Evolutionary conservation across 2,329 filamentous ascomycete genomes (phyloP), one percentile per base, ranked within the genome.

Genomic region (Karstenula rhodostoma): DNA sequence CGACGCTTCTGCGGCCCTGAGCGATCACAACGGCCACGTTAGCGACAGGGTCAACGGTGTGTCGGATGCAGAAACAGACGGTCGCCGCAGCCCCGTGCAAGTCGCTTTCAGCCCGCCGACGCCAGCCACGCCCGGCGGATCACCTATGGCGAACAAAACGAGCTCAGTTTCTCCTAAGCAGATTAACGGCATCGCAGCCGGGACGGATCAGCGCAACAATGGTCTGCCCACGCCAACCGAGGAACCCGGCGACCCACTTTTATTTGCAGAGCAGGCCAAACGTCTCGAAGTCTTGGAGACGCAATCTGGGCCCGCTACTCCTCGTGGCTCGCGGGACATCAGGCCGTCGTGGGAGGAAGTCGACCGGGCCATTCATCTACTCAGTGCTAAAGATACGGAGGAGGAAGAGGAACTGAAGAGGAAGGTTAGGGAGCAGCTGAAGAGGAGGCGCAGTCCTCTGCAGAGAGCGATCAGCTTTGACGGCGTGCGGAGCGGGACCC

Each of bases 281-380:
- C 66, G 73, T 27, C 61, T 74, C 4, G 64, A 70, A 44, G 73
- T 76, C 0, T 63, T 77, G 8, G 76, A 74, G 52, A 80, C 78
- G 9, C 79, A 81, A 62, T 81, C 79, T 32, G 77, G 79, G 0
- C 79, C 80, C 27, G 77, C 79, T 2, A 81, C 80, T 12, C 80
- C 80, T 0, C 77, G 75, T 25, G 80, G 80, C 0, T 77, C 74
- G 15, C 69, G 79, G 29, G 78, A 81, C 59, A 72, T 65, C 42
- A 60, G 73, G 7, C 74, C 75, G 0, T 75, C 71, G 19, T 78
- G 76, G 76, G 75, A 77, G 42, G 75, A 76, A 57, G 74, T 77
- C 7, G 73, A 77, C 50, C 70, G 72, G 0, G 73, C 74, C 0
- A 72, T 77, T 23, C 73, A 73, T 46, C 53, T 73, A 47, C 62